These are phyloP conservation scores for Penicillium sp. DNA, from an alignment of 2,329 filamentous ascomycete genomes.

Conservation along the genomic window DNA sequence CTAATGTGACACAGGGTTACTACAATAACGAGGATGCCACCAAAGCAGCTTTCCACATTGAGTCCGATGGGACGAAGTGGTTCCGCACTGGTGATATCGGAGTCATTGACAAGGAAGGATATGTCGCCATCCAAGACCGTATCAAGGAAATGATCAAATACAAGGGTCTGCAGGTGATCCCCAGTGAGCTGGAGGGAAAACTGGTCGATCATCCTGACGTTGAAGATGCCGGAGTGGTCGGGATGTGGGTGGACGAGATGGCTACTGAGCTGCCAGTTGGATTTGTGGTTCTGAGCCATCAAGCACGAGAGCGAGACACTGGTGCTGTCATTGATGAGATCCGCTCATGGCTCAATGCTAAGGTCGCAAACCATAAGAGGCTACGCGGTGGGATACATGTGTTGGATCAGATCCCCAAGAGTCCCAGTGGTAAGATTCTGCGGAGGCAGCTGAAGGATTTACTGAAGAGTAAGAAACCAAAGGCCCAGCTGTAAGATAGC, in stretches of 20 bases:
- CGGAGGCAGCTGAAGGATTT: conserved; percentile 30
- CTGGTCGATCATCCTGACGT: conserved; percentile 25
- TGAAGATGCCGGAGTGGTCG: conserved; percentile 26
- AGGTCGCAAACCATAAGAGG: conserved; percentile 37
- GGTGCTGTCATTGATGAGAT: conserved; percentile 15
- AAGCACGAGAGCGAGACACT: conserved; percentile 11
- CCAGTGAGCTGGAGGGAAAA: conserved; percentile 27
- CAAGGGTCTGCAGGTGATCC: conserved; percentile 28
- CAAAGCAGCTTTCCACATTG: conserved; percentile 17
- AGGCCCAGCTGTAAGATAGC: conserved; percentile 18
- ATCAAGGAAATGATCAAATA: conserved; percentile 33
- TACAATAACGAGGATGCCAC: conserved; percentile 25
- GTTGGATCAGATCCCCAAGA: conserved; percentile 37
- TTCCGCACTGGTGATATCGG: conserved; percentile 29
- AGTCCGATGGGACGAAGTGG: conserved; percentile 22
- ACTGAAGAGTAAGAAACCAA: conserved; percentile 22
- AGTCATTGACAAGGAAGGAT: conserved; percentile 23
- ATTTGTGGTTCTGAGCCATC: conserved; percentile 21
- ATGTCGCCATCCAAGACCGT: conserved; percentile 23
- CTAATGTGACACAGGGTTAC: conserved; percentile 25
- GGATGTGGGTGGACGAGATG: conserved; percentile 24
- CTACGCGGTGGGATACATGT: conserved; percentile 38
- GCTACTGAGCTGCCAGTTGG: conserved; percentile 27
- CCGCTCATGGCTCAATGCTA: conserved; percentile 27
- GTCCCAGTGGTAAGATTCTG: conserved; percentile 39